Percentiles rank a stretch among this genome's conserved stretches.
phyloP scores from a whole-genome alignment of 192 early-diverging fungal genomes.

The Backusella tuberculispora region DNA sequence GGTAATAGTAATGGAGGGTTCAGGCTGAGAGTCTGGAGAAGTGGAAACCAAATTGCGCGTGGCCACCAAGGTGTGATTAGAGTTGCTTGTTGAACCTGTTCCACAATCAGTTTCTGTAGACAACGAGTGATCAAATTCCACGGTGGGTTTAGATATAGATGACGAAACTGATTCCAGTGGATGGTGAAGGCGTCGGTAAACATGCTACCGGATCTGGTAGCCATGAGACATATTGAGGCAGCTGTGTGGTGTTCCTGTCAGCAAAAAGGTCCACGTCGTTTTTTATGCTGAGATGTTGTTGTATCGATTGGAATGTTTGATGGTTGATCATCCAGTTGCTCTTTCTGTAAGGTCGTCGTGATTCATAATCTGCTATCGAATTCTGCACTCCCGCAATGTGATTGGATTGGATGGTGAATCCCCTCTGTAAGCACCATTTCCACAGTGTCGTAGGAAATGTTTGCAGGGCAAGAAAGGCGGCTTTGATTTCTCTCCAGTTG shows the following conservation, averaged over 20 bases:
- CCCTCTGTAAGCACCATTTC: conserved; percentile 15
- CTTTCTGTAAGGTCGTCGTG: conserved; percentile 13
- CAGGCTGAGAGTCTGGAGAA: conserved; percentile 18
- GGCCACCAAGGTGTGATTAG: conserved; percentile 34
- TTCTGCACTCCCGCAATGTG: too few relatives aligned
- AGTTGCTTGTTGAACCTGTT: conserved; percentile 29
- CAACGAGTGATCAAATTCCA: conserved; percentile 36
- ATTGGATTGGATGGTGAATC: background rate
- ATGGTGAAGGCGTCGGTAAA: conserved; percentile 24
- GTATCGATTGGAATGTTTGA: conserved; percentile 2
- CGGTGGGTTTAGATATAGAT: conserved; percentile 33
- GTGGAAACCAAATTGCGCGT: conserved; percentile 35
- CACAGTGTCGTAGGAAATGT: background rate
- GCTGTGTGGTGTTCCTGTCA: conserved; percentile 15
- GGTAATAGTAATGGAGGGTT: background rate
- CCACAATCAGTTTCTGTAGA: conserved; percentile 10
- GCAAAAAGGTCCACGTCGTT: conserved; percentile 44
- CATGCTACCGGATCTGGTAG: conserved; percentile 16
- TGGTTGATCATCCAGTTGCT: conserved; percentile 27
- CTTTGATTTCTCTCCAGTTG: conserved; percentile 38
- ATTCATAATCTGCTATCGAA: conserved; percentile 26
- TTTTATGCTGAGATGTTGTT: background rate
- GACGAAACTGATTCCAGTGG: conserved; percentile 14
- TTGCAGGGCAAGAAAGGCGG: background rate
- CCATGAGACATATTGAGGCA: conserved; percentile 36